Evolutionary conservation across 495 filamentous ascomycete genomes (phyloP).

Genomic region (Lophiostoma macrostomum): DNA sequence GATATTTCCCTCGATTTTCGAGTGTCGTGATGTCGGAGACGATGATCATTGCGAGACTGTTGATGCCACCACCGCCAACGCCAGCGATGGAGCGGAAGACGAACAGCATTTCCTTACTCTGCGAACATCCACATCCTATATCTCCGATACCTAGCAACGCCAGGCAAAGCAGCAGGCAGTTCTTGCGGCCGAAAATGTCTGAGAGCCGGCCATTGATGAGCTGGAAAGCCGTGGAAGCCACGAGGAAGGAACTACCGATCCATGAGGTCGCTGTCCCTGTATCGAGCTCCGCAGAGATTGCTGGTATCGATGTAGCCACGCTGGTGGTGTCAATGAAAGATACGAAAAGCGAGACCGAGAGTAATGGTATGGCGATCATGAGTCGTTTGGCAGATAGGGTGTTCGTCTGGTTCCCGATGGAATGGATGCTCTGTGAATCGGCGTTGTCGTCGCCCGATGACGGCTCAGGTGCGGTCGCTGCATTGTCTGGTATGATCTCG

Average conservation of each 20-base stretch:
- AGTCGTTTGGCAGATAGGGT: constrained; percentile 23
- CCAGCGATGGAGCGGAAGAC: constrained; percentile 23
- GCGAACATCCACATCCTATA: constrained; percentile 33
- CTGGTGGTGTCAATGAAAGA: constrained; percentile 40
- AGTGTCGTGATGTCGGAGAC: constrained; percentile 37
- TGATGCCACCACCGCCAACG: constrained; percentile 34
- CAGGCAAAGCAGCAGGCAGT: constrained; percentile 30
- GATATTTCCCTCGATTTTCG: constrained; percentile 39
- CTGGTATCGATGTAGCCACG: constrained; percentile 39
- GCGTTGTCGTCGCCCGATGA: too few relatives aligned
- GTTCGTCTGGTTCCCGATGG: constrained; percentile 24
- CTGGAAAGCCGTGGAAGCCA: constrained; percentile 39
- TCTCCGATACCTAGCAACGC: constrained; percentile 32
- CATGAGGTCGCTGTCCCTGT: constrained; percentile 38
- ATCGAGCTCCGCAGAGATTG: constrained; percentile 37
- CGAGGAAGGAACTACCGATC: constrained; percentile 38
- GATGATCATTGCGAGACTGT: constrained; percentile 38
- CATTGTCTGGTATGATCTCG: too few relatives aligned
- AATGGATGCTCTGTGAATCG: constrained; percentile 6
- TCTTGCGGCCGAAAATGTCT: constrained; percentile 43
- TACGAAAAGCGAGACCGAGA: constrained; percentile 36
- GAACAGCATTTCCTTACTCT: constrained; percentile 30
- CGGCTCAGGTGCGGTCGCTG: too few relatives aligned
- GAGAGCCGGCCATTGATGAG: constrained; percentile 40
- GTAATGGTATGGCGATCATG: constrained; percentile 33